phyloP scores from a whole-genome alignment of 345 rosid species.

The Syzygium aromaticum region DNA sequence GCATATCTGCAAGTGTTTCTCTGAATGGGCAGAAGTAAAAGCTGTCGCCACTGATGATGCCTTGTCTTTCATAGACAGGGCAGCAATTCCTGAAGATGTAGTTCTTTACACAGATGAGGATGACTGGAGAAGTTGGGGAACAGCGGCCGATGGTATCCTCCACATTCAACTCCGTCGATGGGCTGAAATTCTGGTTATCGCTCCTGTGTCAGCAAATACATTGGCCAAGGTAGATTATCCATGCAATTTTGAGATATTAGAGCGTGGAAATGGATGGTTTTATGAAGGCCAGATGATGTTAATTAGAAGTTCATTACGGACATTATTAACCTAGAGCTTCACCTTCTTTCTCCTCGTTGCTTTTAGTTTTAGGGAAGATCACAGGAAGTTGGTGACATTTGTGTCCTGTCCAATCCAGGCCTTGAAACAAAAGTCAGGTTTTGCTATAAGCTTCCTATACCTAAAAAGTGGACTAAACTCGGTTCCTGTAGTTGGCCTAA shows the following conservation, averaged over 20 bases:
- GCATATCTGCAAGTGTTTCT: not conserved
- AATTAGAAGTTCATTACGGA: not conserved
- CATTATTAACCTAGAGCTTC: not conserved
- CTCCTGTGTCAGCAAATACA: not conserved
- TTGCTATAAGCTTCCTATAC: not conserved
- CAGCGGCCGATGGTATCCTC: not conserved
- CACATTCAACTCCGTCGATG: not conserved
- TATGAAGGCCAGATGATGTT: not conserved
- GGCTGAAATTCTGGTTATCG: not conserved
- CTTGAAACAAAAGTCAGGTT: not conserved
- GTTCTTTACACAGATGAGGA: not conserved
- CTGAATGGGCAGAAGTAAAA: constrained; percentile 1
- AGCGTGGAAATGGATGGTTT: not conserved
- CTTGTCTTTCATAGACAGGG: not conserved
- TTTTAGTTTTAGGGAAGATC: too few relatives aligned
- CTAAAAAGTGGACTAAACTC: not conserved
- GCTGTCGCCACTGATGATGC: not conserved
- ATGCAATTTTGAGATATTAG: not conserved
- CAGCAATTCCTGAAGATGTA: not conserved
- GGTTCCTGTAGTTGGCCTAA: not conserved
- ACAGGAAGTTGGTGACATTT: not conserved
- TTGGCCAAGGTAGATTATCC: not conserved
- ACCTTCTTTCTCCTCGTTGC: not conserved
- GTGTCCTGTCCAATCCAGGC: not conserved
- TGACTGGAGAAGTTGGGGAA: not conserved